These are phyloP conservation scores for Fusarium floridanum DNA, from an alignment of 2,329 filamentous ascomycete species.

Conservation along the genomic window DNA sequence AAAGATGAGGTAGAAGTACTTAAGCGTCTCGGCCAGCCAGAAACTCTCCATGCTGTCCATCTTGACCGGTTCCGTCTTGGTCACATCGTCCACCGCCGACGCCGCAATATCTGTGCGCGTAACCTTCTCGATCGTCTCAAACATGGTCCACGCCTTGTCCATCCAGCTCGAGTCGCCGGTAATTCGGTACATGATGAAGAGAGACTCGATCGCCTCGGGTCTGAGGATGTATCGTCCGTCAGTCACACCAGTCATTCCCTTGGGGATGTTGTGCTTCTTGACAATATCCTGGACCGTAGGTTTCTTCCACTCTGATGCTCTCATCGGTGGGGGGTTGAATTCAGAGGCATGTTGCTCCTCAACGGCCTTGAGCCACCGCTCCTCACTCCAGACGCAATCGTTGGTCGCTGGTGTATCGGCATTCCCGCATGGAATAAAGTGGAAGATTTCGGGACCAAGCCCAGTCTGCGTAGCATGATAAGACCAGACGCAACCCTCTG, in stretches of 20 bases:
- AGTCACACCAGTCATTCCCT: slow-evolving; percentile 67
- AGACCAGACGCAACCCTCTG: slow-evolving; percentile 73
- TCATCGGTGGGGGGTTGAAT: slow-evolving; percentile 40
- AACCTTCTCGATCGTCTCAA: slow-evolving; percentile 70
- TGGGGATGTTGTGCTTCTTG: slow-evolving; percentile 55
- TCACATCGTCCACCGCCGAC: slow-evolving; percentile 75
- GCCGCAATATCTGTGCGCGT: slow-evolving; percentile 74
- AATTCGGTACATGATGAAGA: slow-evolving; percentile 82
- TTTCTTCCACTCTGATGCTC: slow-evolving; percentile 40
- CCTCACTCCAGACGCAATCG: slow-evolving; percentile 54
- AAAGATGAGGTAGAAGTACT: slow-evolving; percentile 76
- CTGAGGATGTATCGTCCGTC: slow-evolving; percentile 74
- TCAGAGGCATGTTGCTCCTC: slow-evolving; percentile 42
- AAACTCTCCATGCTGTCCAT: slow-evolving; percentile 81
- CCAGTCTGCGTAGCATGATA: slow-evolving; percentile 69
- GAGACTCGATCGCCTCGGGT: slow-evolving; percentile 83
- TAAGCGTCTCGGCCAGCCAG: slow-evolving; percentile 77
- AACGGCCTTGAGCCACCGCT: slow-evolving; percentile 47
- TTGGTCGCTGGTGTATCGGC: slow-evolving; percentile 36
- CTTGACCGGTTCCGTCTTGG: slow-evolving; percentile 48
- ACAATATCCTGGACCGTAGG: slow-evolving; percentile 43
- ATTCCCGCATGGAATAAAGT: slow-evolving; percentile 59
- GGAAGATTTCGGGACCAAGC: slow-evolving; percentile 71
- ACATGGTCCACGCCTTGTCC: slow-evolving; percentile 82
- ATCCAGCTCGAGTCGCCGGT: slow-evolving; percentile 76